These are phyloP conservation scores for Penicillium arizonense DNA, from an alignment of 495 filamentous ascomycete species.

Conservation along the genomic window DNA sequence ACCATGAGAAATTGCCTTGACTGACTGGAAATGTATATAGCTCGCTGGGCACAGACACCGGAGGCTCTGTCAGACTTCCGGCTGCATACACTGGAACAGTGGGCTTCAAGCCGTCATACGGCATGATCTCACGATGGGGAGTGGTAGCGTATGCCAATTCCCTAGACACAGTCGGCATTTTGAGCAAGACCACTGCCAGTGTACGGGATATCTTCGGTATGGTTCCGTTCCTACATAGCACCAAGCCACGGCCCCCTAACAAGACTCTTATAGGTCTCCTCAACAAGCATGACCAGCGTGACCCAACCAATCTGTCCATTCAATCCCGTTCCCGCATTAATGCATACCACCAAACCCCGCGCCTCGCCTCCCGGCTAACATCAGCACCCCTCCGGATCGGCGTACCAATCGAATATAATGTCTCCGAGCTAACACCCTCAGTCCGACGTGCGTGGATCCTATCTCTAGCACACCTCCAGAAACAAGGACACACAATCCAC, in stretches of 20 bases:
- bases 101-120: conserved; percentile 94
- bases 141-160: conserved; percentile 96
- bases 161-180: conserved; percentile 86
- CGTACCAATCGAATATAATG: conserved; percentile 84
- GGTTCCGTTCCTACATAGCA: conserved; percentile 1
- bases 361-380: conserved; percentile 27
- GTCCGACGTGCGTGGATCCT: conserved; percentile 69
- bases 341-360: conserved; percentile 19
- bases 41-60: conserved; percentile 91
- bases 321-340: conserved; percentile 48
- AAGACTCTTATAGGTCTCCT: conserved; percentile 35
- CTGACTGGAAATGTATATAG: conserved; percentile 26
- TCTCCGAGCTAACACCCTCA: conserved; percentile 67
- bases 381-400: conserved; percentile 58
- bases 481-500: conserved; percentile 65
- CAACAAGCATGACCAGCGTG: conserved; percentile 63
- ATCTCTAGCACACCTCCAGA: conserved; percentile 54
- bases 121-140: conserved; percentile 78
- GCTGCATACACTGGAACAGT: conserved; percentile 86
- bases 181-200: conserved; percentile 51
- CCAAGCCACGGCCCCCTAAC: conserved; percentile 1
- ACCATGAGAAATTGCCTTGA: neutral
- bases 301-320: conserved; percentile 71
- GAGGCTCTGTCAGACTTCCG: conserved; percentile 87
- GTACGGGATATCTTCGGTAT: conserved; percentile 58